Conservation (phyloP, 2,329 filamentous ascomycete species). For the Lomentospora prolificans region DNA sequence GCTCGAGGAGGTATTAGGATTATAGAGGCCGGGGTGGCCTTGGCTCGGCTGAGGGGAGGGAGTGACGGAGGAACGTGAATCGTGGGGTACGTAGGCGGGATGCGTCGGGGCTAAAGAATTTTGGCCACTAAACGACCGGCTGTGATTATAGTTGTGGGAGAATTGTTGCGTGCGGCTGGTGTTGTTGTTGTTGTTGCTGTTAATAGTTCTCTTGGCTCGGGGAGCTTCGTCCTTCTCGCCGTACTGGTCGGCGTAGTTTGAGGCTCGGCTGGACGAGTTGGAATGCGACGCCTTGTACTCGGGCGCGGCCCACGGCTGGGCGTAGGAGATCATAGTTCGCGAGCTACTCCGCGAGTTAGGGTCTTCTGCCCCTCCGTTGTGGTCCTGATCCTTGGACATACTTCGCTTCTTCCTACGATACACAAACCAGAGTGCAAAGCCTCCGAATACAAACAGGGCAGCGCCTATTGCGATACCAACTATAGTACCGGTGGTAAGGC, state of each 20-base stretch:
- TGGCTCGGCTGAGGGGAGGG: slow-evolving; percentile 8
- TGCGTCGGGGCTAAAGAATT: slow-evolving; percentile 29
- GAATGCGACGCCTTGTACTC: slow-evolving; percentile 18
- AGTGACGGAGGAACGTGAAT: slow-evolving; percentile 17
- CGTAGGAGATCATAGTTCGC: slow-evolving; percentile 3
- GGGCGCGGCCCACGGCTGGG: slow-evolving; percentile 8
- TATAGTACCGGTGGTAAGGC: slow-evolving; percentile 38
- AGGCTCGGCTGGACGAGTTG: slow-evolving; percentile 11
- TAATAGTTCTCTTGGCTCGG: not conserved
- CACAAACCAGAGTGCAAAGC: slow-evolving; percentile 32
- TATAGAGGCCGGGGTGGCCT: not conserved
- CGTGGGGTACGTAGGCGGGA: slow-evolving; percentile 31
- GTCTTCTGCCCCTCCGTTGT: not conserved
- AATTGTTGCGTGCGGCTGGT: slow-evolving; percentile 15
- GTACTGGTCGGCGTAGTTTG: slow-evolving; percentile 29
- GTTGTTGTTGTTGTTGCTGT: not conserved
- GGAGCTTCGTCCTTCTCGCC: slow-evolving; percentile 23
- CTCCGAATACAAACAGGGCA: slow-evolving; percentile 30
- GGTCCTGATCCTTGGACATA: not conserved
- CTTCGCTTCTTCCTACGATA: slow-evolving; percentile 30
- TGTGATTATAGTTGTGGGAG: slow-evolving; percentile 15
- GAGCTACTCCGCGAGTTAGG: slow-evolving; percentile 9
- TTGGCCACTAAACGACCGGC: slow-evolving; percentile 3
- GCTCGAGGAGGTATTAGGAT: not conserved
- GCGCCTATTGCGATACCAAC: slow-evolving; percentile 42